Evolutionary conservation across 805 yeast genomes (phyloP).

Genomic region (Ogataea ganodermae): DNA sequence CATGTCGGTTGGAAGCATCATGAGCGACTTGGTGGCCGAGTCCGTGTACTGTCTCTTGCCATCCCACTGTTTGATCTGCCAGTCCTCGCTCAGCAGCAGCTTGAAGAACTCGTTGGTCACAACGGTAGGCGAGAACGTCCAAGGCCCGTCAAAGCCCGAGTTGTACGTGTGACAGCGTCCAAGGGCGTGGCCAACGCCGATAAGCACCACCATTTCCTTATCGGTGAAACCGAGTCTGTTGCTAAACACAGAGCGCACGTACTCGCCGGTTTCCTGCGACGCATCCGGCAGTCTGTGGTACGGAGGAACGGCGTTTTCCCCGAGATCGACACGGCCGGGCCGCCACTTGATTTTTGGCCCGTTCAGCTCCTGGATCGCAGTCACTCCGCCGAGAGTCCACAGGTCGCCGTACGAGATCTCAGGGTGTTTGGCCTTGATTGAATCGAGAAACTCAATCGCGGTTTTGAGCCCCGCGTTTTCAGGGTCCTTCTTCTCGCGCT

Average conservation of each 20-base stretch:
- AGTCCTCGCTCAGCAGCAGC: slow-evolving; percentile 52
- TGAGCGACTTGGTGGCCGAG: slow-evolving; percentile 51
- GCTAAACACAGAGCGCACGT: slow-evolving; percentile 46
- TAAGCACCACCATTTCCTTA: slow-evolving; percentile 46
- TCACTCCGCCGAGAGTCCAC: slow-evolving; percentile 73
- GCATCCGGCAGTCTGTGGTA: slow-evolving; percentile 56
- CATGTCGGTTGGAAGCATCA: slow-evolving; percentile 65
- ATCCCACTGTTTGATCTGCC: slow-evolving; percentile 61
- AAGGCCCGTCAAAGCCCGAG: slow-evolving; percentile 85
- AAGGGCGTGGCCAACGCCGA: slow-evolving; percentile 49
- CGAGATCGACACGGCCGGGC: slow-evolving; percentile 48
- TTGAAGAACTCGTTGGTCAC: slow-evolving; percentile 76
- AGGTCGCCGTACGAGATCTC: slow-evolving; percentile 66
- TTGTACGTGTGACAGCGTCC: slow-evolving; percentile 53
- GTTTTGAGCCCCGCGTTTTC: slow-evolving; percentile 52
- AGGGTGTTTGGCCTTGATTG: slow-evolving; percentile 57
- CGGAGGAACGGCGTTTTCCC: slow-evolving; percentile 40
- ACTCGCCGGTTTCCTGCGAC: slow-evolving; percentile 42
- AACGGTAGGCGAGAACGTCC: slow-evolving; percentile 80
- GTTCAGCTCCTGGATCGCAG: slow-evolving; percentile 60
- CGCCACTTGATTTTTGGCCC: slow-evolving; percentile 66
- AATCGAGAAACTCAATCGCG: slow-evolving; percentile 58
- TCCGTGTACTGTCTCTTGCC: slow-evolving; percentile 67
- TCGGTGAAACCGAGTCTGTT: slow-evolving; percentile 49
- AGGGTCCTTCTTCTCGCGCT: slow-evolving; percentile 51